These are phyloP conservation scores for Yarrowia sp. DNA, from an alignment of 805 yeast genomes.

Conservation along the genomic window DNA sequence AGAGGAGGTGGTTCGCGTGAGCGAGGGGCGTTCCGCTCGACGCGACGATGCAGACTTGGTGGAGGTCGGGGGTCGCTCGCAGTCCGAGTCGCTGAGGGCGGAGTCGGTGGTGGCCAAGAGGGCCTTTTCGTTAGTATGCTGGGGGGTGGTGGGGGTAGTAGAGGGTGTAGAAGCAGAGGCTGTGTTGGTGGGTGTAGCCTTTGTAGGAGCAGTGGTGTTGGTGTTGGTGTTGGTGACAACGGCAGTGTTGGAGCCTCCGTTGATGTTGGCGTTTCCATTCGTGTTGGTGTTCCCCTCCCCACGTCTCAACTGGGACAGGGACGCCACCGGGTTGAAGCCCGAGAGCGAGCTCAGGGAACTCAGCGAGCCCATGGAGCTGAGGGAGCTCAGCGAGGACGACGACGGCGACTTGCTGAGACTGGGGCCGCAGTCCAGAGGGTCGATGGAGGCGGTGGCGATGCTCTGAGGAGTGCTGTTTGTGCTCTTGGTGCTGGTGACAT, in stretches of 20 bases:
- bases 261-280: no score
- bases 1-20: conserved; percentile 33
- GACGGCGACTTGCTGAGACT: conserved; percentile 19
- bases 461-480: no score
- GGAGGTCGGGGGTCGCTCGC: neutral
- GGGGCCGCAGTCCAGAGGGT: conserved; percentile 12
- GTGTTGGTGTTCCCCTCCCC: no score
- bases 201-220: no score
- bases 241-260: no score
- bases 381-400: conserved; percentile 13
- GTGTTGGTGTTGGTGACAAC: conserved; percentile 9
- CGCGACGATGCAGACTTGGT: conserved; percentile 19
- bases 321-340: no score
- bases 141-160: conserved; percentile 14
- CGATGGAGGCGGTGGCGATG: neutral
- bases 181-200: neutral
- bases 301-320: no score
- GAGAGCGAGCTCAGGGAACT: conserved; percentile 1
- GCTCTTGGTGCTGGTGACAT: no score
- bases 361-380: conserved; percentile 16
- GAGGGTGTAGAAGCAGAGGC: neutral
- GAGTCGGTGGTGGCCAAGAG: conserved; percentile 12
- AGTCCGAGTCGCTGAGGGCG: conserved; percentile 27
- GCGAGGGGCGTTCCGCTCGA: conserved; percentile 35
- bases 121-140: conserved; percentile 38